A percentile compares a stretch with the other conserved stretches of the same genome.
These are phyloP conservation scores for Phytopythium vexans DNA, from an alignment of 352 stramenopile genomes.

Conservation along the genomic window DNA sequence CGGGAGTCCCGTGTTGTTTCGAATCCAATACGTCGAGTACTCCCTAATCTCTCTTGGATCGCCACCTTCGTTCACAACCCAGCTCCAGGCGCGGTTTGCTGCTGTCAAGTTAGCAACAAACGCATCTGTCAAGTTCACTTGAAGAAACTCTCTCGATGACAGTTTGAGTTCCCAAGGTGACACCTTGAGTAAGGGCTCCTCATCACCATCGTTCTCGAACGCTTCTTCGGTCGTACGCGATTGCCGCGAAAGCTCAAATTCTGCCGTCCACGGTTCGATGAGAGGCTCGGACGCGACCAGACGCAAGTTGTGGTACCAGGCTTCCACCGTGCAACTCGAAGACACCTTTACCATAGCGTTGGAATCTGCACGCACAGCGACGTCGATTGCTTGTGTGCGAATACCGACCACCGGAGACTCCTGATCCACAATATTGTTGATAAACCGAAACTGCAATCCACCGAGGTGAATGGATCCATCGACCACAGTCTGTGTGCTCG, in stretches of 20 bases:
- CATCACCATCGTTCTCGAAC: background rate
- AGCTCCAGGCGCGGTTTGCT: slow-evolving; percentile 74
- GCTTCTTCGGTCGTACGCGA: background rate
- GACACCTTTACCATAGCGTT: slow-evolving; percentile 31
- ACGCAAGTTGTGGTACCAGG: slow-evolving; percentile 84
- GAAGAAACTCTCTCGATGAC: slow-evolving; percentile 57
- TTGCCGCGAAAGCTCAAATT: slow-evolving; percentile 35
- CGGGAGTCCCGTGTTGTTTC: slow-evolving; percentile 80
- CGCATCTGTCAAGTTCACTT: slow-evolving; percentile 81
- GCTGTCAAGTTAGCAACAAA: slow-evolving; percentile 78
- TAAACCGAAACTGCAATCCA: slow-evolving; percentile 60
- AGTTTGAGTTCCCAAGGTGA: slow-evolving; percentile 58
- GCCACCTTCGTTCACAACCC: slow-evolving; percentile 63
- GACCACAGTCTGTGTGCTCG: slow-evolving; percentile 8
- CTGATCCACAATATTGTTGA: slow-evolving; percentile 84
- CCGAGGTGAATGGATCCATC: slow-evolving; percentile 27
- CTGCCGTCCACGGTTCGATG: slow-evolving; percentile 75
- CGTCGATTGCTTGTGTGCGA: slow-evolving; percentile 36
- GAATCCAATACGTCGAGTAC: slow-evolving; percentile 86
- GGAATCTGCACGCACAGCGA: slow-evolving; percentile 27
- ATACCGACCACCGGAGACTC: slow-evolving; percentile 74
- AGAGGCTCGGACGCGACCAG: slow-evolving; percentile 78
- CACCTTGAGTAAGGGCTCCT: slow-evolving; percentile 2
- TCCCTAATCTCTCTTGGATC: slow-evolving; percentile 73
- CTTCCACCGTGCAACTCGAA: slow-evolving; percentile 49